phyloP scores from a whole-genome alignment of 305 asterid genomes.

The Euphrasia arctica region DNA sequence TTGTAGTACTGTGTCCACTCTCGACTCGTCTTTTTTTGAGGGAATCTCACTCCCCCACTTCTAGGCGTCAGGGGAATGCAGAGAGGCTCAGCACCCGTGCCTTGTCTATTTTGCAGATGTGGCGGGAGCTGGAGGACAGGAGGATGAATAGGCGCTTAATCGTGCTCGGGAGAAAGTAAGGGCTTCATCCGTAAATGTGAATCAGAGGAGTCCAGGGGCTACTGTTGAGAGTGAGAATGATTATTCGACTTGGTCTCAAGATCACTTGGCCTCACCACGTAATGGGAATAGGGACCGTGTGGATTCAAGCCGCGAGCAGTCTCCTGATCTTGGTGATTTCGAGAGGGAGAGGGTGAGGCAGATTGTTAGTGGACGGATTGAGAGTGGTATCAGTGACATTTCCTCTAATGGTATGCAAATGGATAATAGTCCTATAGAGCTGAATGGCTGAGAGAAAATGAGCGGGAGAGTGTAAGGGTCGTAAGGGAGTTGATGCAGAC shows the following conservation, averaged over 20 bases:
- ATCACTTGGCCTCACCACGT: conserved; percentile 43
- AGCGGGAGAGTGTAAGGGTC: conserved; percentile 88
- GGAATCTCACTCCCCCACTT: no score
- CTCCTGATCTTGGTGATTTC: conserved; percentile 80
- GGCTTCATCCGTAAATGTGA: conserved; percentile 25
- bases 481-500: conserved; percentile 97
- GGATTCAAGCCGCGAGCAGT: conserved; percentile 76
- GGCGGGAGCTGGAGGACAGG: no score
- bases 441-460: conserved; percentile 92
- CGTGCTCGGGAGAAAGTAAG: no score
- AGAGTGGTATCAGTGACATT: conserved; percentile 68
- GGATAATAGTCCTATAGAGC: conserved; percentile 58
- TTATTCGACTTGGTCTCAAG: conserved; percentile 54
- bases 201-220: conserved; percentile 56
- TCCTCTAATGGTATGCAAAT: conserved; percentile 65
- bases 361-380: conserved; percentile 98
- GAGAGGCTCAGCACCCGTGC: no score
- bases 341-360: conserved; percentile 94
- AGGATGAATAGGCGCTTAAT: no score
- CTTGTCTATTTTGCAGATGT: no score
- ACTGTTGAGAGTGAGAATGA: conserved; percentile 72
- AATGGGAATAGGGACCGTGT: conserved; percentile 50
- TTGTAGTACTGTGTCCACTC: conserved; percentile 46
- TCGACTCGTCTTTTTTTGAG: no score
- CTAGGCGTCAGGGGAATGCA: no score